Evolutionary conservation across 169 alveolate genomes (phyloP).

Genomic region (Toxoplasma gondii): DNA sequence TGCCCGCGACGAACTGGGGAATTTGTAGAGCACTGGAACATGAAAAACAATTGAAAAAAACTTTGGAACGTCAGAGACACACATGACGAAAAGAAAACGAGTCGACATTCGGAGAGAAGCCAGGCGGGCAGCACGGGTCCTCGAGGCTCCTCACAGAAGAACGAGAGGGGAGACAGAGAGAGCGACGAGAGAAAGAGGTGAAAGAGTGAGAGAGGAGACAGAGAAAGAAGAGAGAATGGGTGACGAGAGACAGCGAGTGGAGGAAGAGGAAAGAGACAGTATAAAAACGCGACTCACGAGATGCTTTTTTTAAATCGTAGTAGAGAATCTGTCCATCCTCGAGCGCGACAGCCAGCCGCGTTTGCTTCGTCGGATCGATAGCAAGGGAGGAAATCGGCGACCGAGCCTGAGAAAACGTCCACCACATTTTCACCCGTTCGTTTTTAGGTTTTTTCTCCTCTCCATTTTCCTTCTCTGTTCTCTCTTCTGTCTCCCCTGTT

Average conservation of each 20-base stretch:
- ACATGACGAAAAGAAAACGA: too few relatives aligned
- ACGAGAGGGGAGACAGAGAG: too few relatives aligned
- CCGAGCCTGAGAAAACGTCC: slow-evolving; percentile 2
- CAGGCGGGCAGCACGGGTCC: too few relatives aligned
- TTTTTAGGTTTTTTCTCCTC: too few relatives aligned
- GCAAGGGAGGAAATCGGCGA: neutral
- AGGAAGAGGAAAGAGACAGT: too few relatives aligned
- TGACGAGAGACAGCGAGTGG: too few relatives aligned
- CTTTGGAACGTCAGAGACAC: too few relatives aligned
- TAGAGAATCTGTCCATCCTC: neutral
- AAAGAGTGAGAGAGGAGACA: too few relatives aligned
- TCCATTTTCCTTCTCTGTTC: neutral
- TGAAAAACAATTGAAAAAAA: neutral
- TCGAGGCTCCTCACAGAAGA: too few relatives aligned
- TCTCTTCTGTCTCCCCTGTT: neutral
- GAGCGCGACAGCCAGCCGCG: slow-evolving; percentile 27
- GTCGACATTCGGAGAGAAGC: too few relatives aligned
- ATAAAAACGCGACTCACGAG: neutral
- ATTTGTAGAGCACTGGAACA: neutral
- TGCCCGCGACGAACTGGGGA: neutral
- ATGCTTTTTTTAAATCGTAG: neutral
- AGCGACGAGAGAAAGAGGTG: too few relatives aligned
- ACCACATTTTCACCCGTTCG: neutral
- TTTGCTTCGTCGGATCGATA: neutral
- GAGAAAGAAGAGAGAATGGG: too few relatives aligned